A percentile compares a stretch with the other conserved stretches of the same genome.
phyloP scores from a whole-genome alignment of 306 rosid species.

The Morella rubra region DNA sequence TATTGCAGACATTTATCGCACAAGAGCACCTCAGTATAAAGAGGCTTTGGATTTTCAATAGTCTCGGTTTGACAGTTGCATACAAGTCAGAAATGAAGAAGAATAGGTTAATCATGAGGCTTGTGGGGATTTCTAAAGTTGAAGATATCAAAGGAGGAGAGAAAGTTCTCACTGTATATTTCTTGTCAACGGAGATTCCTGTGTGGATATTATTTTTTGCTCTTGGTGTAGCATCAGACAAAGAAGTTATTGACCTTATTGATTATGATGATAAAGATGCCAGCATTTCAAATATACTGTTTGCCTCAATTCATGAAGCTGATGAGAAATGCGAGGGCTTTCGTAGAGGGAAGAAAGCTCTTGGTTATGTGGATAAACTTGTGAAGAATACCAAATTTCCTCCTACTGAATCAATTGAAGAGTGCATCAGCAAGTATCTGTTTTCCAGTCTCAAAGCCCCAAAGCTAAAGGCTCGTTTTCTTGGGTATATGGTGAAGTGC shows the following conservation, averaged over 20 bases:
- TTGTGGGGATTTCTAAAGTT: constrained; percentile 44
- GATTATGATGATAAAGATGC: constrained; percentile 59
- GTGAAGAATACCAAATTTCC: constrained; percentile 66
- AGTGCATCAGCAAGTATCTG: constrained; percentile 54
- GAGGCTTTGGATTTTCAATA: constrained; percentile 70
- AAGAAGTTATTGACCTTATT: constrained; percentile 68
- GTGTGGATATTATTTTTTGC: constrained; percentile 84
- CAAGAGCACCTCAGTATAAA: constrained; percentile 76
- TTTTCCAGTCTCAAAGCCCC: constrained; percentile 64
- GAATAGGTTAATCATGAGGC: constrained; percentile 63
- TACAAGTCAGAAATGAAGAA: constrained; percentile 73
- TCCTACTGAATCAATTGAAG: constrained; percentile 66
- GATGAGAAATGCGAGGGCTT: constrained; percentile 52
- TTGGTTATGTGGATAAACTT: constrained; percentile 36
- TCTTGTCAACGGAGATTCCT: constrained; percentile 75
- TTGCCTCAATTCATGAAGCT: constrained; percentile 73
- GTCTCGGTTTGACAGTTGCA: constrained; percentile 61
- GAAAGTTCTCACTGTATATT: constrained; percentile 65
- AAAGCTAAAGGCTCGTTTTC: constrained; percentile 71
- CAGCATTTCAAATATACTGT: constrained; percentile 54
- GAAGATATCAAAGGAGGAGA: constrained; percentile 68
- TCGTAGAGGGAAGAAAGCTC: constrained; percentile 50
- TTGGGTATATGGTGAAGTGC: constrained; percentile 93
- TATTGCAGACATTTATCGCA: constrained; percentile 82
- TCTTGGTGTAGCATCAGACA: constrained; percentile 79